These are phyloP conservation scores for Phaseolus coccineus DNA, from an alignment of 331 rosid genomes.

Conservation along the genomic window DNA sequence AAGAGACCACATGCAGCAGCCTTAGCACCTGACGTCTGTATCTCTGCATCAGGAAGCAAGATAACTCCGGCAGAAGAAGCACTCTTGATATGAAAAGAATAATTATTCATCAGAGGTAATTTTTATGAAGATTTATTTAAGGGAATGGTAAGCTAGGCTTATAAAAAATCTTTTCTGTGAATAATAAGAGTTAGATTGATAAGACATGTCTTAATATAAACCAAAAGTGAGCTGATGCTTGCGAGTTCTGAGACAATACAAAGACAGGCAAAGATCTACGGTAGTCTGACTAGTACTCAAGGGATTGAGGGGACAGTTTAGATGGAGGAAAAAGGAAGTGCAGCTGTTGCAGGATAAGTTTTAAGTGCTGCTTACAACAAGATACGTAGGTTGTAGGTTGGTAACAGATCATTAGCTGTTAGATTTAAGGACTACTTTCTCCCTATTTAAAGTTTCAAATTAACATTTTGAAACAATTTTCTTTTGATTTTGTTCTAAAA, in stretches of 20 bases:
- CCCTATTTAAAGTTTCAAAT: background rate
- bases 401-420: background rate
- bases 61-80: conserved; percentile 67
- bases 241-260: background rate
- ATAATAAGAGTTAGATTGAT: conserved; percentile 3
- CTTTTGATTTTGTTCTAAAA: background rate
- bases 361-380: background rate
- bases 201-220: conserved; percentile 14
- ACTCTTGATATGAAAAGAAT: conserved; percentile 58
- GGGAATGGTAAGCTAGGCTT: background rate
- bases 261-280: background rate
- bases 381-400: background rate
- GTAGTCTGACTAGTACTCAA: background rate
- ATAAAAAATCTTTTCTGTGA: conserved; percentile 33
- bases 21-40: conserved; percentile 85
- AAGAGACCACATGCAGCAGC: conserved; percentile 90
- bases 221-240: background rate
- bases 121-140: background rate
- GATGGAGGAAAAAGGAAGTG: background rate
- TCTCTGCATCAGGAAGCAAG: conserved; percentile 77
- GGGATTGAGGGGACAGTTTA: background rate
- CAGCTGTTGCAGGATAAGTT: background rate
- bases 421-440: background rate
- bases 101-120: conserved; percentile 19
- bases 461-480: background rate